These are phyloP conservation scores for Phytophthora rubi DNA, from an alignment of 352 stramenopile genomes.

Conservation along the genomic window DNA sequence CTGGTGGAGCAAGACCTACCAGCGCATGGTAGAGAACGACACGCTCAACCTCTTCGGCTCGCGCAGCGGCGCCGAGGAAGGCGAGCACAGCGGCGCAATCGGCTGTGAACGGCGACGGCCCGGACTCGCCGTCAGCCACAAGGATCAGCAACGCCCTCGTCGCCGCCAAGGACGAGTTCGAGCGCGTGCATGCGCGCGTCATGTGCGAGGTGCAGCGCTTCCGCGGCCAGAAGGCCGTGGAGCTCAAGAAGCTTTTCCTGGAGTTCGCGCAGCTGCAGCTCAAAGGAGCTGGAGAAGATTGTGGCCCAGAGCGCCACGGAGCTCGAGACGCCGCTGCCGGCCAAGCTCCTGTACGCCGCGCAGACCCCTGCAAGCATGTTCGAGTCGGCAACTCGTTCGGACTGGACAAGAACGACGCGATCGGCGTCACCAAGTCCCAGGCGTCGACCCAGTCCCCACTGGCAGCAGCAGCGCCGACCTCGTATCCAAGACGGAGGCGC, in stretches of 20 bases:
- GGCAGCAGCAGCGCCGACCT: constrained; percentile 24
- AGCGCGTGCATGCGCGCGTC: constrained; percentile 75
- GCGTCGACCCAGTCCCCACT: neutral
- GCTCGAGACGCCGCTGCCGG: no score
- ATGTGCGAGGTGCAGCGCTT: no score
- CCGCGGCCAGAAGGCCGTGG: no score
- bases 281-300: no score
- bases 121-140: constrained; percentile 39
- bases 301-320: no score
- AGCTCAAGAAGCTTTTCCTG: no score
- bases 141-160: constrained; percentile 56
- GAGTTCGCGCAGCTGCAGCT: no score
- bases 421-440: constrained; percentile 33
- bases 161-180: constrained; percentile 78
- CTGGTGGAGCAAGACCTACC: constrained; percentile 85
- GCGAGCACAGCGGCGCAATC: constrained; percentile 52
- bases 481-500: constrained; percentile 28
- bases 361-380: constrained; percentile 44
- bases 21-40: constrained; percentile 84
- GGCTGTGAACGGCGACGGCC: constrained; percentile 38
- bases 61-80: constrained; percentile 33
- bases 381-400: constrained; percentile 49
- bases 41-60: constrained; percentile 70
- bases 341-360: no score
- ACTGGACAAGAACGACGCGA: constrained; percentile 48